These are phyloP conservation scores for Pythium periplocum DNA, from an alignment of 352 stramenopile genomes.

Conservation along the genomic window DNA sequence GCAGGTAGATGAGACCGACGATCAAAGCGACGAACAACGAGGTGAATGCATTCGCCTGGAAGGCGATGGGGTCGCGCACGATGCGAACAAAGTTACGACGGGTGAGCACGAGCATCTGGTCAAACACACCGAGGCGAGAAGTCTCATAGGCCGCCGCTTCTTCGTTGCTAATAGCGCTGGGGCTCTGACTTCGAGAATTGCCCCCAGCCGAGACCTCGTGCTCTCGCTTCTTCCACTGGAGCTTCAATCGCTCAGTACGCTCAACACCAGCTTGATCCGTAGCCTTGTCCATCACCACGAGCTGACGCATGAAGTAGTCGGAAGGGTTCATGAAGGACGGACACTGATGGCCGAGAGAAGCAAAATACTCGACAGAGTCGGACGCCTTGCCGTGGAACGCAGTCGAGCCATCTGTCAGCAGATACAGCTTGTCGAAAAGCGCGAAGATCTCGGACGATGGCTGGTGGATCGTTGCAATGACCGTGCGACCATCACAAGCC, in stretches of 20 bases:
- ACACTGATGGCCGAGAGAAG: constrained; percentile 40
- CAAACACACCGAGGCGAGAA: constrained; percentile 11
- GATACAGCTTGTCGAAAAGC: constrained; percentile 53
- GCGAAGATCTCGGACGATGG: constrained; percentile 64
- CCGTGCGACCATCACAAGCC: constrained; percentile 73
- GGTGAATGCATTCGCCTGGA: constrained; percentile 16
- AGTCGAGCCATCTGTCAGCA: constrained; percentile 40
- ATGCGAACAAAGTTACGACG: constrained; percentile 20
- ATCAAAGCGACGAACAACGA: constrained; percentile 32
- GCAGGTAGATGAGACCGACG: constrained; percentile 42
- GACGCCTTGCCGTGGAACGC: constrained; percentile 53
- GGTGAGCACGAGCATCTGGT: constrained; percentile 18
- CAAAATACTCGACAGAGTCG: constrained; percentile 57
- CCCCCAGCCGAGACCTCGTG: no score
- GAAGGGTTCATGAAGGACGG: constrained; percentile 53
- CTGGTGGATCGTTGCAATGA: constrained; percentile 87
- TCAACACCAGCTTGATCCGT: constrained; percentile 20
- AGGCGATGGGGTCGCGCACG: constrained; percentile 24
- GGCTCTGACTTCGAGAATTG: no score
- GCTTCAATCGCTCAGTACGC: constrained; percentile 29
- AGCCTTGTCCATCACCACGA: constrained; percentile 39
- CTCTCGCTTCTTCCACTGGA: constrained; percentile 24
- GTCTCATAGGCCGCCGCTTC: no score
- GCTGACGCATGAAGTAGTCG: constrained; percentile 60
- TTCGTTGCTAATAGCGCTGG: no score